Evolutionary conservation across 2,329 filamentous ascomycete genomes (phyloP).

Genomic region (Macrophomina pseudophaseolina): DNA sequence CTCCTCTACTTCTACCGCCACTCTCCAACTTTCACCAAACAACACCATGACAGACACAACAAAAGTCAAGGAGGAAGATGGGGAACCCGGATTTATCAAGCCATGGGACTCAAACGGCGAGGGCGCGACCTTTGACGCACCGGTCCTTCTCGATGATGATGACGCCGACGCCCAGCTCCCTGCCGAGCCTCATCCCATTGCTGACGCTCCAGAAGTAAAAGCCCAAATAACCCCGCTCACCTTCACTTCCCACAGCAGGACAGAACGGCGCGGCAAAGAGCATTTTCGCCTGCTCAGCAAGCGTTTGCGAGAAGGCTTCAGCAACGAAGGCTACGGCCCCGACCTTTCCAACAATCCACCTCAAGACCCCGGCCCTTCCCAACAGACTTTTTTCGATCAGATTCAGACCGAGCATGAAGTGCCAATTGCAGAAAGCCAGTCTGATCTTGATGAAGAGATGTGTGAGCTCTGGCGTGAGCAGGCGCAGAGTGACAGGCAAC

Average conservation of each 20-base stretch:
- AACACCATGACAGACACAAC: background rate
- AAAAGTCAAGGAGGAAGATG: background rate
- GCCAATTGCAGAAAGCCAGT: too few species aligned
- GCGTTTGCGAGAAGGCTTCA: background rate
- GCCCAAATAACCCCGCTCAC: background rate
- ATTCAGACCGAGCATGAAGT: slow-evolving; percentile 14
- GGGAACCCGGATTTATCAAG: background rate
- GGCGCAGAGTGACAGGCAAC: background rate
- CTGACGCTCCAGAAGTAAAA: background rate
- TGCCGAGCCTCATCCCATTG: too few species aligned
- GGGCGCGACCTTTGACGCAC: background rate
- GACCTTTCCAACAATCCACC: background rate
- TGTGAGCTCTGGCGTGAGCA: background rate
- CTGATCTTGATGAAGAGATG: too few species aligned
- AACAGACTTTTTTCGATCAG: background rate
- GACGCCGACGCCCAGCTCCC: background rate
- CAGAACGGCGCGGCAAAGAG: background rate
- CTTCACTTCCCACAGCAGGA: background rate
- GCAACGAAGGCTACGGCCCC: slow-evolving; percentile 1
- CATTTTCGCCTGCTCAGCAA: background rate
- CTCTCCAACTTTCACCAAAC: background rate
- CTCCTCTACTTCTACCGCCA: background rate
- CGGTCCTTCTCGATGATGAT: background rate
- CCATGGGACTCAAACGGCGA: background rate
- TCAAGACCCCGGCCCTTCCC: background rate